Base-by-base conservation (phyloP, 352 stramenopile species). In the Pythium chondricola region DNA sequence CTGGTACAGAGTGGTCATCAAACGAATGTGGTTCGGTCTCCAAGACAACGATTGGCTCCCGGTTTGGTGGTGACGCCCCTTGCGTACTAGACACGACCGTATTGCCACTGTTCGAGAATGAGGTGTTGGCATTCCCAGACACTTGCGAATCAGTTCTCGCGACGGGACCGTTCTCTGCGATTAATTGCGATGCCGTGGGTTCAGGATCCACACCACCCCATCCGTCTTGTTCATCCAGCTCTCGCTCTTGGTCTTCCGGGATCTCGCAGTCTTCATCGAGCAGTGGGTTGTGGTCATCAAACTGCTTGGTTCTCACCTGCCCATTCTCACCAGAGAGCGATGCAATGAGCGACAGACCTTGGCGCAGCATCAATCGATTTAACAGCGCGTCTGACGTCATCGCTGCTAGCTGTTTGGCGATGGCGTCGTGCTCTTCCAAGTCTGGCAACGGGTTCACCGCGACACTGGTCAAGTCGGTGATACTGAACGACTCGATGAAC, bases 171-270 rank as follows among this genome's bases (percentile, higher is more conserved):
- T 88, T 86, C 39, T 86, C 72, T 4, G 63, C 68, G 37, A 88
- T 88, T n/a, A 88, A 47, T 48, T 88, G 66, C 43, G 77, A 88
- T 37, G 86, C 77, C 2, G 67, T 84, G 2, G 46, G 59, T 6
- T n/a, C 40, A 6, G 21, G 22, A 20, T 37, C 16, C 53, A 50
- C 0, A 30, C 18, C 42, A 0, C 54, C 65, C 78, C 78, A 89
- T 1, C 63, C 77, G 13, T 85, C 75, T 35, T 86, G 71, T 9
- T 62, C 56, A 29, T 82, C 65, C 29, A 87, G 35, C 25, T 71
- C 54, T 25, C 60, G 61, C 40, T 83, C 69, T 45, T 88, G 73
- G 3, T 87, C 73, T 41, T 82, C 65, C 1, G 71, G 67, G 22
- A 89, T 85, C 17, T 78, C 54, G 44, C 58, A 76, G 14, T 86